These are phyloP conservation scores for Leccinum huronense DNA, from an alignment of 1,284 basidiomycete species.

Conservation along the genomic window DNA sequence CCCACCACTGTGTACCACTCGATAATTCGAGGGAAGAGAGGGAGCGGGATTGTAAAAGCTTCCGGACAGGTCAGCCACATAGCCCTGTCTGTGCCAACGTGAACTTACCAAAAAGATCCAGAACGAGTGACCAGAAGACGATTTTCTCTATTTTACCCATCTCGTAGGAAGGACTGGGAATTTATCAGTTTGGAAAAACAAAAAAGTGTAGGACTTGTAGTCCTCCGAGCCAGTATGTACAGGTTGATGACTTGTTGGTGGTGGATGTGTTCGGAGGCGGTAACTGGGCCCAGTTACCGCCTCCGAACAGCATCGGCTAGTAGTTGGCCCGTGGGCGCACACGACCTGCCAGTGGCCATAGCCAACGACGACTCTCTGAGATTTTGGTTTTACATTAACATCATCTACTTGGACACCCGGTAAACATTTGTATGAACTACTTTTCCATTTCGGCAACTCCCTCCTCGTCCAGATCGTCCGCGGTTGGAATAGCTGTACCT, in stretches of 20 bases:
- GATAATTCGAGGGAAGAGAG: constrained; percentile 84
- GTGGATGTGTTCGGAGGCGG: too few relatives aligned
- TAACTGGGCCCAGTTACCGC: neutral
- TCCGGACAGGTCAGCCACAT: constrained; percentile 18
- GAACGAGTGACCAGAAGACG: constrained; percentile 79
- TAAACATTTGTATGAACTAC: constrained; percentile 5
- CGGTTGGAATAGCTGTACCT: constrained; percentile 42
- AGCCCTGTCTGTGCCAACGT: neutral
- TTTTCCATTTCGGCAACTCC: constrained; percentile 20
- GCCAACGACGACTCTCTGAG: neutral
- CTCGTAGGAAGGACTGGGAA: neutral
- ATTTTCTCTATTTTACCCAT: constrained; percentile 73
- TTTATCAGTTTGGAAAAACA: neutral
- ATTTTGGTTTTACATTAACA: constrained; percentile 1
- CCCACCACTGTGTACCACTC: constrained; percentile 83
- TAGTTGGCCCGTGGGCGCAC: neutral
- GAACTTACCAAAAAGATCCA: constrained; percentile 75
- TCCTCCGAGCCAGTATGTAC: neutral
- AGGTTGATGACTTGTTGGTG: neutral
- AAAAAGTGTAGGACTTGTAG: neutral
- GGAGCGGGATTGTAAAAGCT: constrained; percentile 94
- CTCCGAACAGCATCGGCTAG: neutral
- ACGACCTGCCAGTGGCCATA: neutral
- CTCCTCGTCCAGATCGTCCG: constrained; percentile 29
- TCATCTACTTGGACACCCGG: constrained; percentile 2